Base-by-base conservation (phyloP, 306 rosid species). In the Trichosanthes cucumerina region DNA sequence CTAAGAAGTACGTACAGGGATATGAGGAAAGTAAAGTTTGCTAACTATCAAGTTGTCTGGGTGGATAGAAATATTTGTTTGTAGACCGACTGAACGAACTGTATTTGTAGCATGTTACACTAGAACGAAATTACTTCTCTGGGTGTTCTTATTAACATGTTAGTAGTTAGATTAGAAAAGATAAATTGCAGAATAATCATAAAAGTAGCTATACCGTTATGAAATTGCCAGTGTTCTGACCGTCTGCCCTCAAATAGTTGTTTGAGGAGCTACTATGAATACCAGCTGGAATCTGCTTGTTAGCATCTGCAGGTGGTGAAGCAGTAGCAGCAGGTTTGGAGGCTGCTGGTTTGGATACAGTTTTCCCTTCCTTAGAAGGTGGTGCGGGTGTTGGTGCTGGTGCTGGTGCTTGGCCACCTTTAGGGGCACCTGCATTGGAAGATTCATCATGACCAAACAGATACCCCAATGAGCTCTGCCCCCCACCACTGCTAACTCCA, bases 401-500 rank as follows among this genome's bases (percentile, higher is more conserved):
- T 21, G 86, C 86, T 65, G 89, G 87, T 78, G 89, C 81, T 76
- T 60, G 91, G 66, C 87, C 84, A 76, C 88, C 84, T 68, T 84
- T 71, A 75, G 84, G 81, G 18, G 81, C 54, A 70, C 79, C 91
- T 0, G 91, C 89, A 56, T 88, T 88, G 44, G 96, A 97, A 84
- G 92, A 85, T 85, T 92, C 98, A 81, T 96, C 98, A 79, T 87
- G 78, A 9, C 98, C 98, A 86, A 95, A 95, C 84, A 95, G 97
- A 87, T 95, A 95, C n/a, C 93, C 96, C 90, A 95, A 81, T 10
- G 98, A 95, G 87, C 98, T 95, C 86, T 92, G 97, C 62, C 98
- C 98, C 62, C 98, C 98, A 78, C 98, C 98, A 26, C 96, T 87
- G 92, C 98, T 95, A 83, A 86, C 91, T 83, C 98, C 98, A 80